phyloP scores from a whole-genome alignment of 257 asterid genomes.

The Primulina tabacum region DNA sequence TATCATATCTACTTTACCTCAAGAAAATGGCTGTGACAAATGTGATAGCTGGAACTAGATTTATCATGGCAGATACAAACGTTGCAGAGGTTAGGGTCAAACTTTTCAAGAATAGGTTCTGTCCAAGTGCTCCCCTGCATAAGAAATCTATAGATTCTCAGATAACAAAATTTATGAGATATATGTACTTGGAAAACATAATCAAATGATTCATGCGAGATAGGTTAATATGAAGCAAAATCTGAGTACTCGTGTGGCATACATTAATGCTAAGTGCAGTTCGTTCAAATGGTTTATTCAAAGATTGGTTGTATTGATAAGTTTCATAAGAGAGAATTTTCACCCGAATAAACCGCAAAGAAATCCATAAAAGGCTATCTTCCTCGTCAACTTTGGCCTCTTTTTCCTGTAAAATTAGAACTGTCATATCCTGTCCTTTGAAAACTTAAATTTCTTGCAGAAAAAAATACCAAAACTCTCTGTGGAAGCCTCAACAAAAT shows the following conservation, averaged over 20 bases:
- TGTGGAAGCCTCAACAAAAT: no score
- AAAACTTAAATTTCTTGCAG: no score
- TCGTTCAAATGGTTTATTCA: no score
- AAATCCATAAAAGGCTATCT: slow-evolving; percentile 36
- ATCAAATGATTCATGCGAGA: no score
- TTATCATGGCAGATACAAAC: slow-evolving; percentile 57
- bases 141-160: not conserved
- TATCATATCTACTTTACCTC: slow-evolving; percentile 30
- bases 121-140: slow-evolving; percentile 65
- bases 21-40: slow-evolving; percentile 47
- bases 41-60: slow-evolving; percentile 69
- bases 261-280: slow-evolving; percentile 2
- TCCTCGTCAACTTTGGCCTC: slow-evolving; percentile 57
- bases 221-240: no score
- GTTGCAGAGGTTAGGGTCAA: slow-evolving; percentile 56
- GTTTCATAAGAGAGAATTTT: not conserved
- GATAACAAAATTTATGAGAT: no score
- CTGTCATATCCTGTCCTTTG: no score
- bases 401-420: slow-evolving; percentile 39
- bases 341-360: slow-evolving; percentile 63
- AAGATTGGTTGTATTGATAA: no score
- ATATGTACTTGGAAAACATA: no score
- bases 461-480: no score
- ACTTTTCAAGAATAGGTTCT: slow-evolving; percentile 50
- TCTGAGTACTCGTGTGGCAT: no score